A percentile compares a stretch with the other conserved stretches of the same genome.
Evolutionary conservation across 2,329 filamentous ascomycete species (phyloP).

Genomic region (Aspergillus tamarii): DNA sequence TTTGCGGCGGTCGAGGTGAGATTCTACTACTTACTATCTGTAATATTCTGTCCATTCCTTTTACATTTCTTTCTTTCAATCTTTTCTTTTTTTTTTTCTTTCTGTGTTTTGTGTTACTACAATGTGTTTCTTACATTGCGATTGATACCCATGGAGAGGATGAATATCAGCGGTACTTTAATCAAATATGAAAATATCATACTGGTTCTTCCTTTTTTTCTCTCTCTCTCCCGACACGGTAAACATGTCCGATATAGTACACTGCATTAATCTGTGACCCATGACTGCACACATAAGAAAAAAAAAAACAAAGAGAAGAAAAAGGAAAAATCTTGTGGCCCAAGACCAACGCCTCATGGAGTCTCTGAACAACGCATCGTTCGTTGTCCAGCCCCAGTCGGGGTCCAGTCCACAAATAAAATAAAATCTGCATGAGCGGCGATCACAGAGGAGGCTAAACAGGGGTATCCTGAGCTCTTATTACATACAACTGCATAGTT

Average conservation of each 20-base stretch:
- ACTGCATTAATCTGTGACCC: not conserved
- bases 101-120: not conserved
- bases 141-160: constrained; percentile 4
- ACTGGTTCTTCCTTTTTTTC: not conserved
- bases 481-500: constrained; percentile 29
- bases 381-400: not conserved
- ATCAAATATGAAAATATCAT: not conserved
- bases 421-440: not conserved
- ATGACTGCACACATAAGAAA: constrained; percentile 5
- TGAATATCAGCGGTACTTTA: not conserved
- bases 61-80: too few relatives aligned
- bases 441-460: constrained; percentile 11
- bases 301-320: not conserved
- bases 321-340: not conserved
- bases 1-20: constrained; percentile 5
- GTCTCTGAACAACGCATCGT: not conserved
- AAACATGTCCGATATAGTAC: not conserved
- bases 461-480: constrained; percentile 33
- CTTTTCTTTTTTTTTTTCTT: not conserved
- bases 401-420: not conserved
- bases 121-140: not conserved
- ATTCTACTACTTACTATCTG: too few relatives aligned
- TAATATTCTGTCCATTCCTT: not conserved
- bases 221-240: not conserved
- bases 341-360: not conserved